Evolutionary conservation across 2,329 filamentous ascomycete genomes (phyloP), one percentile per base, ranked within the genome.

Genomic region (Penicillium sp.): DNA sequence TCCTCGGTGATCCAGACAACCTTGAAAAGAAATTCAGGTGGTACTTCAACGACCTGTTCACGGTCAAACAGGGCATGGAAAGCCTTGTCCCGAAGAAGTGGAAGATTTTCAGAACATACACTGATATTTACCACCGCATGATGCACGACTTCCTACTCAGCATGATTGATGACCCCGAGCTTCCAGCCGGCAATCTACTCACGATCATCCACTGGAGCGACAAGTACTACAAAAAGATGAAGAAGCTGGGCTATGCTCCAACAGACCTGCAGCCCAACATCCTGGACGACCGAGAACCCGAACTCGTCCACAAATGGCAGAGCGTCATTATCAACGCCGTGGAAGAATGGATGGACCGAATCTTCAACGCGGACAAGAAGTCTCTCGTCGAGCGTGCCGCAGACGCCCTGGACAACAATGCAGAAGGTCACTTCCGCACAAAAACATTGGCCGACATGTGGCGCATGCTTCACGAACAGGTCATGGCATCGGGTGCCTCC

Each of bases 41-140:
- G 94, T 99, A 87, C 75, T 99, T 97, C 78, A 97, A 97, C 76
- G 93, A 99, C 72, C 83, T 99, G 36, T 96, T 95, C 73, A 92
- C 91, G 3, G 93, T 97, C 68, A 92, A 93, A 73, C 83, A 95
- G 58, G 93, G 94, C 67, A 96, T 99, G 90, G 85, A 89, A 56
- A 84, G 85, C 27, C 81, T 99, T 49, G 92, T 97, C 85, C 94
- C 95, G 8, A 93, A 90, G 75, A 96, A 94, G 73, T 99, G 94
- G 94, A 92, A 88, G 69, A 96, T 99, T 45, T 89, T 92, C 76
- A 87, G 89, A 70, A 94, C 89, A 1, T 99, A 96, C 72, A 88
- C 87, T 55, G 84, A 89, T 66, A 92, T 96, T 57, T 99, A 99
- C 71, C 94, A 99, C 76, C 82, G 84, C 60, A 83, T 93, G 63